A percentile compares a stretch with the other conserved stretches of the same genome.
These are phyloP conservation scores for Protomyces pachydermus DNA, from an alignment of 1,139 yeast species.

Conservation along the genomic window DNA sequence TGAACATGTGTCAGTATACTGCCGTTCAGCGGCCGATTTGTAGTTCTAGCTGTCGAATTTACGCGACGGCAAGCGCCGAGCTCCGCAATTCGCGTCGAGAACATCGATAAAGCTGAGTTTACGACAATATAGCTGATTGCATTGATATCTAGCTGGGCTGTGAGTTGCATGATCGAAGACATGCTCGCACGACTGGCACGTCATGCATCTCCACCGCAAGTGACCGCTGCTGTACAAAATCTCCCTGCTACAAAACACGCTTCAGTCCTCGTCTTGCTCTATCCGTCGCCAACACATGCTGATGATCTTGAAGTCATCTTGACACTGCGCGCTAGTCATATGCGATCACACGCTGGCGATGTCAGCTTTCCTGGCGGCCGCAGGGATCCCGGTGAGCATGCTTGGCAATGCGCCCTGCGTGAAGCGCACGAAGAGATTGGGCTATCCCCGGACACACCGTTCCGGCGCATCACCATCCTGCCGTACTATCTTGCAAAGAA, in stretches of 20 bases:
- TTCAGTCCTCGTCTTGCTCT: background rate
- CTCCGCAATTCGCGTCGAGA: too few relatives aligned
- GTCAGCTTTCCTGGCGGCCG: conserved; percentile 87
- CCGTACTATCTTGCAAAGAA: conserved; percentile 79
- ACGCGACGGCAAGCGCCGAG: too few relatives aligned
- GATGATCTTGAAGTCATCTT: conserved; percentile 74
- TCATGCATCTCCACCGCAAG: background rate
- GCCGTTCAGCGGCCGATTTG: too few relatives aligned
- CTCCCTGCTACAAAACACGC: background rate
- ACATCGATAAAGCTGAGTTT: too few relatives aligned
- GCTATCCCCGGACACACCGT: conserved; percentile 30
- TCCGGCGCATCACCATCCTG: conserved; percentile 52
- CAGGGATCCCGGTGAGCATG: conserved; percentile 60
- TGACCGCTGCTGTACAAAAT: background rate
- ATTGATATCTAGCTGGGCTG: too few relatives aligned
- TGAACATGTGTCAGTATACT: background rate
- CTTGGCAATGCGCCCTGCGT: conserved; percentile 68
- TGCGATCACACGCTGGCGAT: conserved; percentile 77
- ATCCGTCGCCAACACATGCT: background rate
- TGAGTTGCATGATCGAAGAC: background rate
- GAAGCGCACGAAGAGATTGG: conserved; percentile 89
- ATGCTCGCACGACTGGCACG: conserved; percentile 1
- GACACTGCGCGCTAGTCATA: conserved; percentile 65
- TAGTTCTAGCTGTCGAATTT: too few relatives aligned
- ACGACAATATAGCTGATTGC: too few relatives aligned